Conservation (phyloP, 1,284 basidiomycete genomes). For the Sphaerobolus stellatus region DNA sequence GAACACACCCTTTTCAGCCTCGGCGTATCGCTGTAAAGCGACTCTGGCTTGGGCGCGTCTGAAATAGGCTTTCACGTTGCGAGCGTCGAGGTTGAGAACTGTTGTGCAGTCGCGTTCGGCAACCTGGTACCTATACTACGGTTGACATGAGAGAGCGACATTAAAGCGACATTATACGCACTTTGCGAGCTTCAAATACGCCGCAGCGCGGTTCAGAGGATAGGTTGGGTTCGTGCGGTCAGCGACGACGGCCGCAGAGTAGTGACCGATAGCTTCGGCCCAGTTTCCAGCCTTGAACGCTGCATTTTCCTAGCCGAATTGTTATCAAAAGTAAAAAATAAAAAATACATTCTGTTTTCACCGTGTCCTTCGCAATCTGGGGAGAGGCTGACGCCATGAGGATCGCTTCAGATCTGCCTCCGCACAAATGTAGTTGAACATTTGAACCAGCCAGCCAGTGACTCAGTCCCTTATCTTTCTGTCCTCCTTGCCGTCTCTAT, state of each 20-base stretch:
- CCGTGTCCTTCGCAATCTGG: slow-evolving; percentile 34
- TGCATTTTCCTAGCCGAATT: slow-evolving; percentile 50
- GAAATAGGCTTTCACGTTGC: slow-evolving; percentile 71
- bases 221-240: slow-evolving; percentile 65
- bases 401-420: too few species aligned
- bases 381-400: slow-evolving; percentile 17
- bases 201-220: slow-evolving; percentile 76
- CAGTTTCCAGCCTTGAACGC: slow-evolving; percentile 57
- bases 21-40: slow-evolving; percentile 47
- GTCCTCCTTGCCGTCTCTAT: too few species aligned
- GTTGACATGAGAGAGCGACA: slow-evolving; percentile 1
- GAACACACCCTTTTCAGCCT: slow-evolving; percentile 57
- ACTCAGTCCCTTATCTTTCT: too few species aligned
- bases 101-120: slow-evolving; percentile 71
- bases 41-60: slow-evolving; percentile 67
- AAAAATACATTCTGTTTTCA: slow-evolving; percentile 1
- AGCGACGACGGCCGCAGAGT: slow-evolving; percentile 68
- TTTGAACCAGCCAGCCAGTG: too few species aligned
- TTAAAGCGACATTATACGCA: slow-evolving; percentile 41
- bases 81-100: slow-evolving; percentile 49
- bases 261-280: slow-evolving; percentile 60
- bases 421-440: too few species aligned
- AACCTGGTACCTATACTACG: slow-evolving; percentile 56
- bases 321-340: neutral
- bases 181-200: slow-evolving; percentile 85